These are phyloP conservation scores for Solanum chiquidenum DNA, from an alignment of 257 asterid species.

Conservation along the genomic window DNA sequence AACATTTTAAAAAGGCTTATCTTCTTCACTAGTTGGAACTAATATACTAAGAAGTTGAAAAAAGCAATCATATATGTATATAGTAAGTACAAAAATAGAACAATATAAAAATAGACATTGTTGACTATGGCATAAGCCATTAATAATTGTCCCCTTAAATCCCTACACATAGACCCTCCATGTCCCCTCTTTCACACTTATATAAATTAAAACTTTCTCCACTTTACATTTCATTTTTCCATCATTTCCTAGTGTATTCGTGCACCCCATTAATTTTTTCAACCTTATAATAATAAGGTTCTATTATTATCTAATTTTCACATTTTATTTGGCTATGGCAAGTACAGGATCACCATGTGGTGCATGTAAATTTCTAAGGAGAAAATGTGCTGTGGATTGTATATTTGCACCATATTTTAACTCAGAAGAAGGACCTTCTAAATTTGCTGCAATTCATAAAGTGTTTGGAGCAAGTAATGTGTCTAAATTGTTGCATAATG, in stretches of 20 bases:
- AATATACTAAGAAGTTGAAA: background rate
- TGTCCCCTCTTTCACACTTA: conserved; percentile 25
- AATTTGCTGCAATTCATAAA: conserved; percentile 93
- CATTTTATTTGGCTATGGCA: background rate
- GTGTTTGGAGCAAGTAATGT: conserved; percentile 96
- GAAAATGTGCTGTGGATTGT: conserved; percentile 74
- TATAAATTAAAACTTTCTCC: background rate
- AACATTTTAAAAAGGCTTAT: background rate
- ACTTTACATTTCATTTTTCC: conserved; percentile 6
- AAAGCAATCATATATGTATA: background rate
- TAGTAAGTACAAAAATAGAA: background rate
- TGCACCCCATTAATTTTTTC: background rate
- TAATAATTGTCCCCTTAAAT: conserved; percentile 35
- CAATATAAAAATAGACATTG: background rate
- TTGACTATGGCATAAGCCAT: background rate
- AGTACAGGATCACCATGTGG: conserved; percentile 78
- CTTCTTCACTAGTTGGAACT: background rate
- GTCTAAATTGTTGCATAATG: conserved; percentile 57
- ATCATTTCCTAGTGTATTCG: background rate
- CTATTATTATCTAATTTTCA: background rate
- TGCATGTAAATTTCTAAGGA: conserved; percentile 87
- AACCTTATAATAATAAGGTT: background rate
- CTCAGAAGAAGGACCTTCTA: conserved; percentile 74
- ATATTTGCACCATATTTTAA: conserved; percentile 75
- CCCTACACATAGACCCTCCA: conserved; percentile 50